These are phyloP conservation scores for Carex scoparia DNA, from an alignment of 176 grass and related monocot genomes.

Conservation along the genomic window DNA sequence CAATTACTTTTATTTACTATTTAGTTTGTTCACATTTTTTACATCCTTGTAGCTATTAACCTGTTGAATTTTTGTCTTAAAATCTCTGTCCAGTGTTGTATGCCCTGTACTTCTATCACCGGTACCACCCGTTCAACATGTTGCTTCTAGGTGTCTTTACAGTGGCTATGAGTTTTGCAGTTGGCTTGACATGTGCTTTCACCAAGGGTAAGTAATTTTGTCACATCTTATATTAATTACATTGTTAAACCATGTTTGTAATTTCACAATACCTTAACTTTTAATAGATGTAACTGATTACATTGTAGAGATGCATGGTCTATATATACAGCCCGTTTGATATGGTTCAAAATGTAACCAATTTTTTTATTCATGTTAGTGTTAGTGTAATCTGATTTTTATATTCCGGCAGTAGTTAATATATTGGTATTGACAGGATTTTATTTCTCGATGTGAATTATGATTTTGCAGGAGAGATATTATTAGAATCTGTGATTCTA, in stretches of 20 bases:
- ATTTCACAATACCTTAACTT: neutral
- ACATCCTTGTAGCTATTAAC: neutral
- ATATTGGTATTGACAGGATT: neutral
- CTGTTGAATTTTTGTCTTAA: neutral
- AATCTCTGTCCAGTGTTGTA: conserved; percentile 51
- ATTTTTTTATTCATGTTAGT: too few relatives aligned
- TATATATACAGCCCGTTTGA: neutral
- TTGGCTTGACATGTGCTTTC: conserved; percentile 83
- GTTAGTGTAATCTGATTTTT: too few relatives aligned
- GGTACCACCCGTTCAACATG: conserved; percentile 62
- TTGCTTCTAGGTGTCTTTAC: conserved; percentile 78
- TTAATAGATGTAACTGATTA: neutral
- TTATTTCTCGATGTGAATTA: neutral
- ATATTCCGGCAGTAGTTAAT: too few relatives aligned
- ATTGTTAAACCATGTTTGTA: neutral
- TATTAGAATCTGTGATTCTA: conserved; percentile 71
- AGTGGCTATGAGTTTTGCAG: conserved; percentile 76
- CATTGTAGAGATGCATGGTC: neutral
- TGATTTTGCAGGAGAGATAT: conserved; percentile 38
- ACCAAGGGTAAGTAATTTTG: conserved; percentile 35
- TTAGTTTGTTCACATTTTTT: neutral
- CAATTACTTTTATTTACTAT: neutral
- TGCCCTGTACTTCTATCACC: conserved; percentile 80
- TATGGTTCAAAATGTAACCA: too few relatives aligned
- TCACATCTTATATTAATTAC: neutral